Evolutionary conservation across 2,329 filamentous ascomycete genomes (phyloP), one percentile per base, ranked within the genome.

Genomic region (Colletotrichum nymphaeae): DNA sequence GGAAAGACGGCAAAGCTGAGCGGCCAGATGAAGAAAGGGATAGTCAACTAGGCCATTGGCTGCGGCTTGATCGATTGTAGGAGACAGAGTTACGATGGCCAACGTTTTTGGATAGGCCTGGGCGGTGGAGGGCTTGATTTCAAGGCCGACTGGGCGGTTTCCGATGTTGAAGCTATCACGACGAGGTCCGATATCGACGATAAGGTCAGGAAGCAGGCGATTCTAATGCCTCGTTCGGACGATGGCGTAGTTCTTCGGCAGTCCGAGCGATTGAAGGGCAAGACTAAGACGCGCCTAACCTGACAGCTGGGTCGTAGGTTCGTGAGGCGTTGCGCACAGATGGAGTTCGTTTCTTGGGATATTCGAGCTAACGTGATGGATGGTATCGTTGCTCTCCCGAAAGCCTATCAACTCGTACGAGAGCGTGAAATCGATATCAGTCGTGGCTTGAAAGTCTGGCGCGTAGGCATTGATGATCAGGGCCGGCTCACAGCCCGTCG

Each of bases 271-370:
- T 14, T 24, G 9, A 53, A 28, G 16, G 28, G 22, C 32, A 62
- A 46, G 32, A 19, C 30, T 24, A 64, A 62, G 28, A 37, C 26
- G 35, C 30, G 42, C 49, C 67, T 49, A 49, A 60, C 28, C 55
- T 56, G 46, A 60, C 52, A 57, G 67, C 60, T 60, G 67, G 32
- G 55, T 32, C 35, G 60, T 60, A 60, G 60, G 46, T 57, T 62
- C 53, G 32, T 52, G 58, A 32, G 59, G 65, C 59, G 66, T 69
- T 46, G 67, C 70, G 67, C 70, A 70, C 70, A 73, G 67, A 73
- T 73, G 60, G 32, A 69, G 22, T 70, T 65, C 32, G 35, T 73
- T 49, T 24, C 35, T 57, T 22, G 9, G 16, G 16, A 28, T 22
- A 62, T 19, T 60, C 19, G 22, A 57, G 16, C 32, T 26, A 49